These are phyloP conservation scores for Sporothrix curviconia DNA, from an alignment of 2,329 filamentous ascomycete genomes.

Conservation along the genomic window DNA sequence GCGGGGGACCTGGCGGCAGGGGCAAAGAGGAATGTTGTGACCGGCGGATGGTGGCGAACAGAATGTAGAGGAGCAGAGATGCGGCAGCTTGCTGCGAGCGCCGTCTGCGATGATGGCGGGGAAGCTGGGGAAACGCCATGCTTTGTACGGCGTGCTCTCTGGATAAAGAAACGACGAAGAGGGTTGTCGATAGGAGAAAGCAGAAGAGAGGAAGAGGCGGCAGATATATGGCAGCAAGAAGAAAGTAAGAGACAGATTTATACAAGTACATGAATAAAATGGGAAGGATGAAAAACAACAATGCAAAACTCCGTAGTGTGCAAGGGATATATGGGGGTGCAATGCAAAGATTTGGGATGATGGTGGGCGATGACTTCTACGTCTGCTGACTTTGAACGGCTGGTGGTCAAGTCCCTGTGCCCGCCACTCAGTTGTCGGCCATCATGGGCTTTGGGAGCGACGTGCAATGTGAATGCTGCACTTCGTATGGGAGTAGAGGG, in stretches of 20 bases:
- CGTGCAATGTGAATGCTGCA: not conserved
- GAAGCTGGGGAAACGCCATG: not conserved
- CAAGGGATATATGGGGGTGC: not conserved
- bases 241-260: too few relatives aligned
- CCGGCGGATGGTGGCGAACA: not conserved
- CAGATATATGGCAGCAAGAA: not conserved
- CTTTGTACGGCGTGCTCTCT: not conserved
- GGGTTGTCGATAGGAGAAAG: not conserved
- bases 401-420: not conserved
- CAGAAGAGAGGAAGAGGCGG: not conserved
- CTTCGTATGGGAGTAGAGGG: not conserved
- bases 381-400: not conserved
- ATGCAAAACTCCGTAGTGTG: too few relatives aligned
- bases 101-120: not conserved
- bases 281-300: not conserved
- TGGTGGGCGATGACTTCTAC: too few relatives aligned
- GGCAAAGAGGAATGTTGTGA: conserved; percentile 4
- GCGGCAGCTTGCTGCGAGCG: not conserved
- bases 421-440: not conserved
- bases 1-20: conserved; percentile 18
- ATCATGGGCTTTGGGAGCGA: not conserved
- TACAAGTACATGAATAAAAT: not conserved
- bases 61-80: conserved; percentile 1
- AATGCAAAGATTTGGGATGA: too few relatives aligned
- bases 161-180: not conserved